phyloP scores from a whole-genome alignment of 2,329 filamentous ascomycete genomes.

The Orbilia javanica region DNA sequence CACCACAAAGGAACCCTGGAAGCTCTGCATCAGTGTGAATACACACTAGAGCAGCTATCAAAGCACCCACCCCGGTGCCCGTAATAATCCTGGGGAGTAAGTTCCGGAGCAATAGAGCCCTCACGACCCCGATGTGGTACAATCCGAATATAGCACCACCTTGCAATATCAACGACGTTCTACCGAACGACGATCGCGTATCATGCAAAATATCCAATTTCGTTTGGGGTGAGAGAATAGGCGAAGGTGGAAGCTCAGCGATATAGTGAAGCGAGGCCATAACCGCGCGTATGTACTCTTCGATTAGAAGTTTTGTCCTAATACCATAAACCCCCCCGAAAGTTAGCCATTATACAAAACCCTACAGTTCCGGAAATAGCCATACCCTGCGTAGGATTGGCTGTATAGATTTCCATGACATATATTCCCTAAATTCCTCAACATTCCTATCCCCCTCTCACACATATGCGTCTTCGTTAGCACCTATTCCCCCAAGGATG shows the following conservation, averaged over 20 bases:
- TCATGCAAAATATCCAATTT: conserved; percentile 84
- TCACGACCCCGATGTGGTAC: conserved; percentile 90
- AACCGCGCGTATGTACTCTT: conserved; percentile 88
- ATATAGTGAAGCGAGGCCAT: conserved; percentile 85
- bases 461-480: too few relatives aligned
- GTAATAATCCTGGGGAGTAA: conserved; percentile 90
- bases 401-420: conserved; percentile 85
- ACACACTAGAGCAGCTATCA: conserved; percentile 88
- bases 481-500: background rate
- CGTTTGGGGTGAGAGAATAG: conserved; percentile 76
- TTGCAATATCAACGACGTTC: conserved; percentile 86
- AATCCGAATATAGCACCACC: conserved; percentile 92
- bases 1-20: conserved; percentile 79
- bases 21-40: conserved; percentile 90
- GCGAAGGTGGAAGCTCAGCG: conserved; percentile 66
- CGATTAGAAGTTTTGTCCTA: conserved; percentile 86
- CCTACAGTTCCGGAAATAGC: background rate
- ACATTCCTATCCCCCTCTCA: conserved; percentile 67
- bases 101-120: conserved; percentile 83
- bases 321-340: background rate
- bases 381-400: conserved; percentile 77
- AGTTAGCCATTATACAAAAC: background rate
- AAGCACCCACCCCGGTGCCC: conserved; percentile 87
- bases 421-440: conserved; percentile 93
- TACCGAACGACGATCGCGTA: conserved; percentile 86